These are phyloP conservation scores for Sporothrix protearum DNA, from an alignment of 2,329 filamentous ascomycete genomes.

Conservation along the genomic window DNA sequence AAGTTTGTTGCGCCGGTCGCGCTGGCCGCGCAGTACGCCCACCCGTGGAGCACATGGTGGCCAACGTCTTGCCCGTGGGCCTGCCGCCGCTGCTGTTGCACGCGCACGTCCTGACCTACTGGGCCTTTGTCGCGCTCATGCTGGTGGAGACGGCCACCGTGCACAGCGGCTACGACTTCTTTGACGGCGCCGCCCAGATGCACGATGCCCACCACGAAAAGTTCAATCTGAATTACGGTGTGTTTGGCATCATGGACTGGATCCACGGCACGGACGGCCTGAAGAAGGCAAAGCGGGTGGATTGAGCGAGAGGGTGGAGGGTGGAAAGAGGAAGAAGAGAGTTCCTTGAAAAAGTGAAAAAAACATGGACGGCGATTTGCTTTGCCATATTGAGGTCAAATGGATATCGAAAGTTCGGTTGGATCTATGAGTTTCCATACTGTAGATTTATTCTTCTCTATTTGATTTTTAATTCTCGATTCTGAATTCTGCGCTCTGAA, in stretches of 20 bases:
- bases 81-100: conserved; percentile 46
- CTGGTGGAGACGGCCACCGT: conserved; percentile 52
- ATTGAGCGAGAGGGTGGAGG: background rate
- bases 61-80: conserved; percentile 51
- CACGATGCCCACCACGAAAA: conserved; percentile 58
- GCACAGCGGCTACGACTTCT: conserved; percentile 57
- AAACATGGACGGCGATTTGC: background rate
- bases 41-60: conserved; percentile 55
- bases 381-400: background rate
- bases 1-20: conserved; percentile 54
- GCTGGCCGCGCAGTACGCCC: conserved; percentile 54
- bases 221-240: conserved; percentile 53
- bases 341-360: background rate
- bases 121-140: conserved; percentile 47
- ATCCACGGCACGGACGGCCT: conserved; percentile 46
- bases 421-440: background rate
- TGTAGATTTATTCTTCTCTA: too few species aligned
- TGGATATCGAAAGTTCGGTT: background rate
- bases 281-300: background rate
- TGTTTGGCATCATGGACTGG: conserved; percentile 52
- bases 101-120: conserved; percentile 52
- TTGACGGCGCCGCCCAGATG: conserved; percentile 44
- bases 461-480: too few species aligned
- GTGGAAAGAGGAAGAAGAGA: background rate
- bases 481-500: too few species aligned